These are phyloP conservation scores for Globisporangium canariense DNA, from an alignment of 352 stramenopile species.

Conservation along the genomic window DNA sequence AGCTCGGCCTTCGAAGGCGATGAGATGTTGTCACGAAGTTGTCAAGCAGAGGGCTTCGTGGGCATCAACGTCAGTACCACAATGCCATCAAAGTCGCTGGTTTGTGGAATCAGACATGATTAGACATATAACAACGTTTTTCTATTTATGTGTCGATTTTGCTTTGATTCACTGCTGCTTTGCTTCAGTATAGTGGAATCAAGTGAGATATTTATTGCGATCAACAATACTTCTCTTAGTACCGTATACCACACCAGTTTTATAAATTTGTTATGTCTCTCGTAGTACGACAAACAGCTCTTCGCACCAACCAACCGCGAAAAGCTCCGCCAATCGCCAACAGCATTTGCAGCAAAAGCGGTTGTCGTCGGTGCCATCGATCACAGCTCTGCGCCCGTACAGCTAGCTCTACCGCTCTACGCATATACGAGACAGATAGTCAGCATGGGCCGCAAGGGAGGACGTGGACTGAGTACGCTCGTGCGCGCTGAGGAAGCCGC, in stretches of 20 bases:
- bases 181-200: too few relatives aligned
- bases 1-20: too few relatives aligned
- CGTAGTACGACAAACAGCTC: constrained; percentile 17
- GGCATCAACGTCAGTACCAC: background rate
- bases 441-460: constrained; percentile 41
- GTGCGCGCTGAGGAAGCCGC: constrained; percentile 68
- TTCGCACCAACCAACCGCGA: constrained; percentile 12
- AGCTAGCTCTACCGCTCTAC: background rate
- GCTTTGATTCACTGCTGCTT: too few relatives aligned
- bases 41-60: too few relatives aligned
- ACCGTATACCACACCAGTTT: background rate
- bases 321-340: constrained; percentile 6
- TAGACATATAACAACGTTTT: background rate
- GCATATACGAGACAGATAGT: background rate
- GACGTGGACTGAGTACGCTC: constrained; percentile 45
- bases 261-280: constrained; percentile 23
- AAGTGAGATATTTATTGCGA: background rate
- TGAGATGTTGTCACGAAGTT: too few relatives aligned
- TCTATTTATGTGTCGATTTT: too few relatives aligned
- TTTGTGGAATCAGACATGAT: background rate
- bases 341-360: constrained; percentile 2
- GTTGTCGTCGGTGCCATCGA: constrained; percentile 6
- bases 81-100: background rate
- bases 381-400: background rate
- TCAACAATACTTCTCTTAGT: background rate